Evolutionary conservation across 495 filamentous ascomycete genomes (phyloP).

Genomic region (Xylaria cubensis): DNA sequence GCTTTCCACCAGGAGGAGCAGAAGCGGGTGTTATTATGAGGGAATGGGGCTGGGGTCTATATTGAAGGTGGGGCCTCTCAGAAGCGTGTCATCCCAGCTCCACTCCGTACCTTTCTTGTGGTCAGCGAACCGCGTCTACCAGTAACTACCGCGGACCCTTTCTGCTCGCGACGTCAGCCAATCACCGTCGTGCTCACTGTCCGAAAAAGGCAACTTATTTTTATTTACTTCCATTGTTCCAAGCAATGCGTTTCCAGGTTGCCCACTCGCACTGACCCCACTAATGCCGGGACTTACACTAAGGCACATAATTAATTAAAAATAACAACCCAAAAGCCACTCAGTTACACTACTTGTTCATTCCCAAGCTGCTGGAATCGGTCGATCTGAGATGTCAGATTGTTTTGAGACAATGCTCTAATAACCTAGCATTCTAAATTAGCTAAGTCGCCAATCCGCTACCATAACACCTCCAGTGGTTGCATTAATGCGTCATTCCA

Average conservation of each 20-base stretch:
- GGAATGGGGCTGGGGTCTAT: constrained; percentile 28
- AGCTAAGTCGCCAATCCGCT: not conserved
- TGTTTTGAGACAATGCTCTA: constrained; percentile 14
- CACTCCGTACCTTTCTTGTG: constrained; percentile 20
- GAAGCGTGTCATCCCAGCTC: constrained; percentile 29
- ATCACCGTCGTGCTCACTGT: constrained; percentile 28
- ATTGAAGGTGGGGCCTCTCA: constrained; percentile 19
- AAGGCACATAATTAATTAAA: constrained; percentile 5
- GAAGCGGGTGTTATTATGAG: constrained; percentile 27
- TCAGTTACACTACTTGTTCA: not conserved
- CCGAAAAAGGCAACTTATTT: constrained; percentile 41
- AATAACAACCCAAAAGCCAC: constrained; percentile 11
- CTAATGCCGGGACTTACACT: not conserved
- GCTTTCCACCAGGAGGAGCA: not conserved
- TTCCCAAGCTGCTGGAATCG: constrained; percentile 12
- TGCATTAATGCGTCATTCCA: not conserved
- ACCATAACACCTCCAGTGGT: not conserved
- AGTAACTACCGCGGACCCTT: constrained; percentile 16
- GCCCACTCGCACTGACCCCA: constrained; percentile 23
- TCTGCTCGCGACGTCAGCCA: constrained; percentile 32
- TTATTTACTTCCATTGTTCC: constrained; percentile 40
- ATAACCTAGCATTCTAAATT: not conserved
- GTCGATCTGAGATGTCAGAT: constrained; percentile 4
- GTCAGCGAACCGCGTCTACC: constrained; percentile 32
- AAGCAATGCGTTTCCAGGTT: constrained; percentile 38